Evolutionary conservation across 805 yeast species (phyloP), one percentile per base, ranked within the genome.

Genomic region (Priceomyces castillae): DNA sequence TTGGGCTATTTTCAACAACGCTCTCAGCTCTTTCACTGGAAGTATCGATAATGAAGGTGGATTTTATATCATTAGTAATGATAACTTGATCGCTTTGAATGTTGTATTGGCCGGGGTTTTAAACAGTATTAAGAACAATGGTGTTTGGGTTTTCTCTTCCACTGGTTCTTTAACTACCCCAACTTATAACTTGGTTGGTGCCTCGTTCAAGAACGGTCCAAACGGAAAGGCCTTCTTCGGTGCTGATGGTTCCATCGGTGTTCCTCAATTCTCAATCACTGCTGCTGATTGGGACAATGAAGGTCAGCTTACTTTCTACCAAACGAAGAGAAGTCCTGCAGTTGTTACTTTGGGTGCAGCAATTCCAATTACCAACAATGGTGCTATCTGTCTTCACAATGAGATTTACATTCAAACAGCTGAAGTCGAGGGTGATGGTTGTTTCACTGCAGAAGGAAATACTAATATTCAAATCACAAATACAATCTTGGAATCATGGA

Each of bases 1-100:
- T 37, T 62, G 56, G 50, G 59, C 67, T 10, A 58, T 62, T 25
- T 50, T 62, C 33, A 50, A 58, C 39, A 57, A 56, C 39, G 48
- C 56, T 7, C 9, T 51, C 12, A 46, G 54, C 10, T 42, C 48
- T n/a, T 42, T 62, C 14, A 46, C 54, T 34, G 67, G 69, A 28
- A 19, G 31, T 18, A 45, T 63, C 15, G 38, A 47, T 40, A 50
- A 41, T 26, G 48, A 54, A 7, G 64, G 64, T 26, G 59, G 50
- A 9, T 55, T 60, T 35, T 64, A 53, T 31, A 48, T 60, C 19
- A 44, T 60, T 10, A 45, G 50, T 11, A 19, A 40, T 23, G 46
- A 44, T 14, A 22, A 44, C 7, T 30, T 47, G 2, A 22, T 53
- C 31, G 56, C 57, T 12, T 51, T 55, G 31, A 46, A 46, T 16